A percentile compares a stretch with the other conserved stretches of the same genome.
These are phyloP conservation scores for Puccinia triticina DNA, from an alignment of 1,284 basidiomycete species.

Conservation along the genomic window DNA sequence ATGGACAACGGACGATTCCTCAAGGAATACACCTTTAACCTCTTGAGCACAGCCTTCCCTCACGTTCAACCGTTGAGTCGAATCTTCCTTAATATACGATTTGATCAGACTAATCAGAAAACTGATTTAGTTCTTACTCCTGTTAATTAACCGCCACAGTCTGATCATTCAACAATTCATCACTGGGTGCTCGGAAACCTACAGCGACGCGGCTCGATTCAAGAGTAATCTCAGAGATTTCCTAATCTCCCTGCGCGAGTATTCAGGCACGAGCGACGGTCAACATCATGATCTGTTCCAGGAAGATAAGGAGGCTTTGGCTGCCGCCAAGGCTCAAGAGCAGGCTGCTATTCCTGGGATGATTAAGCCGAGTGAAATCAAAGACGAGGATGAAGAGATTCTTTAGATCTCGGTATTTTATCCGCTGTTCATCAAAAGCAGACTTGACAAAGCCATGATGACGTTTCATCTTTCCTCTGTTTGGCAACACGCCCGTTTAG, in stretches of 20 bases:
- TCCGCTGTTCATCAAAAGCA: not conserved
- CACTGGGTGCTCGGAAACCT: conserved; percentile 77
- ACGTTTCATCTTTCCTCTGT: not conserved
- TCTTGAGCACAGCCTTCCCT: conserved; percentile 84
- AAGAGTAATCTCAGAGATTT: conserved; percentile 82
- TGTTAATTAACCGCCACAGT: not conserved
- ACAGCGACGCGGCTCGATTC: conserved; percentile 87
- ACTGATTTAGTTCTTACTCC: not conserved
- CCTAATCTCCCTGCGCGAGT: conserved; percentile 69
- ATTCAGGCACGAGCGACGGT: conserved; percentile 66
- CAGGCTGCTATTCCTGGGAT: conserved; percentile 97
- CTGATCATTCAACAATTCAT: conserved; percentile 78
- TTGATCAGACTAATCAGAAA: not conserved
- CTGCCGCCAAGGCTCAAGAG: conserved; percentile 69
- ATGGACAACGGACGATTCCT: conserved; percentile 83
- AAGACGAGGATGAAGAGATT: conserved; percentile 79
- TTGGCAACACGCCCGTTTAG: conserved; percentile 3
- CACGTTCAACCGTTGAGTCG: conserved; percentile 68
- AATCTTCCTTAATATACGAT: not conserved
- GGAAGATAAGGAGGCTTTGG: conserved; percentile 93
- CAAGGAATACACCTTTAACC: conserved; percentile 81
- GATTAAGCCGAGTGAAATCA: conserved; percentile 89
- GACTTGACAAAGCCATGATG: not conserved
- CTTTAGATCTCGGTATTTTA: conserved; percentile 54
- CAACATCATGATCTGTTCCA: conserved; percentile 83